These are phyloP conservation scores for Urostyla sp. DNA, from an alignment of 73 alveolate genomes.

Conservation along the genomic window DNA sequence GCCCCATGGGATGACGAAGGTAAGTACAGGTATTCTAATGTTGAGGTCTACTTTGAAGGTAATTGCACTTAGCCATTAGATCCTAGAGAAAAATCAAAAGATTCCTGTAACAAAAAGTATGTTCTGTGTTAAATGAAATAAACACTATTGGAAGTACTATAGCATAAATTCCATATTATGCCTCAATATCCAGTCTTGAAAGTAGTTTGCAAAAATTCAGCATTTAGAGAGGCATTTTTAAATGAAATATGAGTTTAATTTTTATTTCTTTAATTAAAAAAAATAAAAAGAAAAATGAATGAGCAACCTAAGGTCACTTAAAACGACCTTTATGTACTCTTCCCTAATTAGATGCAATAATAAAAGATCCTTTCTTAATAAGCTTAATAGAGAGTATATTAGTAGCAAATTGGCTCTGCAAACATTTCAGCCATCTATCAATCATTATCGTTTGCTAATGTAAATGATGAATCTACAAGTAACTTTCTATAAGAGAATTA, in stretches of 20 bases:
- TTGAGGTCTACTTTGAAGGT: slow-evolving; percentile 60
- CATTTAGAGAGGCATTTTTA: slow-evolving; percentile 27
- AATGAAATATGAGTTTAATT: slow-evolving; percentile 38
- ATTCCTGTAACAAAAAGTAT: slow-evolving; percentile 36
- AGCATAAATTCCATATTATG: slow-evolving; percentile 39
- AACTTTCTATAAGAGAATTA: slow-evolving; percentile 18
- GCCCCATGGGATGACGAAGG: slow-evolving; percentile 91
- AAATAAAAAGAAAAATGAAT: not conserved
- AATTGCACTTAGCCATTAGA: slow-evolving; percentile 62
- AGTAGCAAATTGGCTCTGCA: slow-evolving; percentile 26
- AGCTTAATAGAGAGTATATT: not conserved
- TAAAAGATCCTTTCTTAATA: not conserved
- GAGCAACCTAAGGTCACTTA: not conserved
- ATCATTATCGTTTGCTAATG: not conserved
- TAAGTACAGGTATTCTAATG: slow-evolving; percentile 61
- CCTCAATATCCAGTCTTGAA: slow-evolving; percentile 60
- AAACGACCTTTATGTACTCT: not conserved
- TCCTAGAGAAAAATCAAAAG: slow-evolving; percentile 44
- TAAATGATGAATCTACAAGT: slow-evolving; percentile 22
- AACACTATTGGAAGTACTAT: slow-evolving; percentile 22
- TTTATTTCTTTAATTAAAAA: not conserved
- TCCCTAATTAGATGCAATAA: not conserved
- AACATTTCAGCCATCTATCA: slow-evolving; percentile 33
- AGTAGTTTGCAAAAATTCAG: slow-evolving; percentile 34
- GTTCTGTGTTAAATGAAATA: slow-evolving; percentile 22